Evolutionary conservation across 202 grass and related monocot genomes (phyloP), one percentile per base, ranked within the genome.

Genomic region (Cymbopogon flexuosus): DNA sequence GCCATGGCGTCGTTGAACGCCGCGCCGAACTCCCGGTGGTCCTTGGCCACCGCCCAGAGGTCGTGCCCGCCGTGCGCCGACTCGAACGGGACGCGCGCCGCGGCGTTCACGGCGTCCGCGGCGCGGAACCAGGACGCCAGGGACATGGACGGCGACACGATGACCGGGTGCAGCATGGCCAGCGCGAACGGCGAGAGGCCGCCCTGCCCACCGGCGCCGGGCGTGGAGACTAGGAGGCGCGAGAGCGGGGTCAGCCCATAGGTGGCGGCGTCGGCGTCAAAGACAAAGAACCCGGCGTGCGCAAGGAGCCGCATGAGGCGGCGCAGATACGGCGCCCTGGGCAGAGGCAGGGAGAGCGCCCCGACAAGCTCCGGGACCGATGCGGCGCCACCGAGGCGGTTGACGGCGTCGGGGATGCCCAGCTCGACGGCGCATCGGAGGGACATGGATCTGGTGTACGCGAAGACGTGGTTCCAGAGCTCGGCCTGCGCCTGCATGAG

Each of bases 381-480:
- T 1, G 81, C 62, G 19, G 62, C 51, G 19, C 77, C 59, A 7
- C 75, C 86, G 47, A 74, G 81, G 61, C 46, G 36, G 71, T 87
- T 81, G 39, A 91, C 5, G 66, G 60, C 84, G 57, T 93, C 81
- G 18, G 90, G 86, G 75, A 93, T 83, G 52, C 84, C 84, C 37
- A 97, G 93, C 69, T 97, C 88, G 14, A 97, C 45, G 47, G 75
- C 78, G 23, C 90, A 93, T 7, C 84, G 84, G 54, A 93, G 88
- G 70, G 81, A 46, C 81, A 89, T 97, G 81, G 84, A 91, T 37
- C 87, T 87, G 68, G 74, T 79, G 84, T 85, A 84, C 14, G 65
- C 65, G 34, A 93, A 93, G 10, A 81, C 51, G 37, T 91, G 84
- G 84, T 79, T 89, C 88, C 88, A 89, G 21, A 91, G 74, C 65